These are phyloP conservation scores for Tetracladium maxilliforme DNA, from an alignment of 2,329 filamentous ascomycete genomes.

Conservation along the genomic window DNA sequence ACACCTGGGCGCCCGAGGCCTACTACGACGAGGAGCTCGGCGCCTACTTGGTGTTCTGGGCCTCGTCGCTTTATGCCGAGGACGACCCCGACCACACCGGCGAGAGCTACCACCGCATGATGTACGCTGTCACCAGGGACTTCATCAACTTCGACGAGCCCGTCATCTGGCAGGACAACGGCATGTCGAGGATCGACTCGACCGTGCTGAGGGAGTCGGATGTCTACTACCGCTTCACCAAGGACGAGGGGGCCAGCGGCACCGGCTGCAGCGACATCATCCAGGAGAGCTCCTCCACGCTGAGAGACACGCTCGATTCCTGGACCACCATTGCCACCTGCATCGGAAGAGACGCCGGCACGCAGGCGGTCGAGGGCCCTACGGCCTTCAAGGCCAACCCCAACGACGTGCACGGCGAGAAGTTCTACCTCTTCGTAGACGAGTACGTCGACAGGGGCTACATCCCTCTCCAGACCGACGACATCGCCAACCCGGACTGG, in stretches of 20 bases:
- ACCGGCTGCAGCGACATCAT: slow-evolving; percentile 40
- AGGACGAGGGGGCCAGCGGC: slow-evolving; percentile 31
- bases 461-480: slow-evolving; percentile 32
- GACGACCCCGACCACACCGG: slow-evolving; percentile 23
- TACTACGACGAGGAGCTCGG: slow-evolving; percentile 1
- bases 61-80: slow-evolving; percentile 2
- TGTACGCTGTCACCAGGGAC: slow-evolving; percentile 1
- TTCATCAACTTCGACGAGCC: slow-evolving; percentile 16
- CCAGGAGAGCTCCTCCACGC: slow-evolving; percentile 27
- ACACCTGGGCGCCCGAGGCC: slow-evolving; percentile 2
- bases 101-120: slow-evolving; percentile 18
- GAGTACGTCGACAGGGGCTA: slow-evolving; percentile 35
- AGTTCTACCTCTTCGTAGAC: slow-evolving; percentile 39
- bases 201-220: slow-evolving; percentile 27
- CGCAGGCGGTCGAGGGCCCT: slow-evolving; percentile 31
- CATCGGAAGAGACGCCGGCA: slow-evolving; percentile 33
- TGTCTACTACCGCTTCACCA: slow-evolving; percentile 36
- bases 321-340: slow-evolving; percentile 31
- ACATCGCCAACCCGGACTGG: slow-evolving; percentile 33
- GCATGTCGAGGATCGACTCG: slow-evolving; percentile 34
- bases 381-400: slow-evolving; percentile 35
- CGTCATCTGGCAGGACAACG: slow-evolving; percentile 33
- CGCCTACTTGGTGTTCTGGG: slow-evolving; percentile 2
- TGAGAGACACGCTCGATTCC: slow-evolving; percentile 22
- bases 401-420: slow-evolving; percentile 30